These are phyloP conservation scores for Leonotis leonurus DNA, from an alignment of 257 asterid species.

Conservation along the genomic window DNA sequence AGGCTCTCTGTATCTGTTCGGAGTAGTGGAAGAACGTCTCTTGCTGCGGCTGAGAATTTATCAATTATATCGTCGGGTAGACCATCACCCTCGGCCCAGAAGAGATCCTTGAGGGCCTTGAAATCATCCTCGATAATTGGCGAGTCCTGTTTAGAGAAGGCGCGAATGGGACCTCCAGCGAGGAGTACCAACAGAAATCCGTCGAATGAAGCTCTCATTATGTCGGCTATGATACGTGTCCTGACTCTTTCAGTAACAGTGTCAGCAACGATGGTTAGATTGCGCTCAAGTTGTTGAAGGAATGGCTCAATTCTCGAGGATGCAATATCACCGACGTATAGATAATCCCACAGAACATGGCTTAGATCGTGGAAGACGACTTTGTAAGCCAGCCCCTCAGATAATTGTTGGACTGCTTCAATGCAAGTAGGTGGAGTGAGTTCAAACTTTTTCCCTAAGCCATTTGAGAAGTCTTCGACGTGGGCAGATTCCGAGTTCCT, in stretches of 20 bases:
- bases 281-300: conserved; percentile 67
- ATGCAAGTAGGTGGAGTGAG: conserved; percentile 74
- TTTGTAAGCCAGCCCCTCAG: conserved; percentile 69
- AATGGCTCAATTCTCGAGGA: conserved; percentile 82
- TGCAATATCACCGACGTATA: conserved; percentile 80
- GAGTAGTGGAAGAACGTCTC: conserved; percentile 72
- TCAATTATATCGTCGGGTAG: conserved; percentile 63
- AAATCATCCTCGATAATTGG: conserved; percentile 80
- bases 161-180: conserved; percentile 87
- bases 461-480: conserved; percentile 71
- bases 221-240: conserved; percentile 67
- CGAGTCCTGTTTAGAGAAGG: conserved; percentile 61
- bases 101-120: conserved; percentile 71
- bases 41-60: conserved; percentile 54
- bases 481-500: conserved; percentile 94
- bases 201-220: conserved; percentile 87
- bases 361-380: conserved; percentile 70
- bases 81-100: conserved; percentile 93
- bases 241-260: conserved; percentile 71
- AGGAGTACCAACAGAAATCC: conserved; percentile 79
- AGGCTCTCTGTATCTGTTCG: conserved; percentile 66
- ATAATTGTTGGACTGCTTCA: conserved; percentile 79
- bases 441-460: conserved; percentile 66
- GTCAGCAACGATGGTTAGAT: conserved; percentile 63
- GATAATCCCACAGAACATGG: conserved; percentile 60